Base-by-base conservation (phyloP, 495 filamentous ascomycete genomes). In the Aspergillus wentii region DNA sequence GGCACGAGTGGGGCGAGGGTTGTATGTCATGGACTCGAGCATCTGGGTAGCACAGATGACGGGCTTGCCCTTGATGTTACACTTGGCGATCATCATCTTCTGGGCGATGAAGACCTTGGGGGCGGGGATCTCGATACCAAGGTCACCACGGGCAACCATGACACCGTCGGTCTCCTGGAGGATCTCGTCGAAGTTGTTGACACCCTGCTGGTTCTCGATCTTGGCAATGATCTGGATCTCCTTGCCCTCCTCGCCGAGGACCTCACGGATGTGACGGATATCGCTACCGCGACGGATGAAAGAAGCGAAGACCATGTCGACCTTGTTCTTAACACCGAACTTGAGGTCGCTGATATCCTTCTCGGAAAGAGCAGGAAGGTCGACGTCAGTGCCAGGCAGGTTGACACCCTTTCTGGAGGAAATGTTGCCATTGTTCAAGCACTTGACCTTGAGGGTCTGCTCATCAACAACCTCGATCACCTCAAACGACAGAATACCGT, bases 41-140 rank as follows among this genome's bases (percentile, higher is more conserved):
- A 88, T 88, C 66, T 89, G 82, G 20, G 85, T 88, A 34, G 87
- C 87, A 63, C 90, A 95, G 61, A 97, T 95, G 57, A 88, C 87
- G 45, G 92, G 92, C 78, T 98, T 98, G 61, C 94, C 92, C 52
- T 90, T 91, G 57, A 96, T 84, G 76, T 98, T 98, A 78, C 94
- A 97, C 82, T 96, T 97, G 62, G 91, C 88, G 68, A 97, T 97
- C 84, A 98, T 90, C 88, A 97, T 97, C 82, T 98, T 98, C 77
- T 98, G 92, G 32, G 92, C 92, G 46, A 94, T 83, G 70, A 97
- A 98, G 38, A 98, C 92, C 76, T 98, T 94, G 36, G 91, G 86
- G 25, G 94, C 89, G 14, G 92, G 88, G 56, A 98, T 98, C 68
- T 98, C 92, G 46, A 98, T 98, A 71, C 92, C 92, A 26, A 98